Evolutionary conservation across 2,329 filamentous ascomycete species (phyloP), one percentile per base, ranked within the genome.

Genomic region (Cordyceps pruinosa): DNA sequence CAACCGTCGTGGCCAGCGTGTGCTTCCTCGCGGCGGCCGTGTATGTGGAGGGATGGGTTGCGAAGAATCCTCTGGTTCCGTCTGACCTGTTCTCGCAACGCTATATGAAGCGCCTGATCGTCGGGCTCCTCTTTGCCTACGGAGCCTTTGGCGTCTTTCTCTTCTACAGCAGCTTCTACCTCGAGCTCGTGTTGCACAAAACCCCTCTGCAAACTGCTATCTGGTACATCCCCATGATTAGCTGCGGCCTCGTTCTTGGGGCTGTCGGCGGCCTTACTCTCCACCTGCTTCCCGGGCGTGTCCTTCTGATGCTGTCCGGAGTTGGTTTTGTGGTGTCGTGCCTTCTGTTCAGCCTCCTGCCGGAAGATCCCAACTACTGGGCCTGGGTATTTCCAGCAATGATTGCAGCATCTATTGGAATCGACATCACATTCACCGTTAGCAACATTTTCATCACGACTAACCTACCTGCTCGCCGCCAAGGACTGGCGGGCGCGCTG

Each of bases 371-470:
- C 0, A 79, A 74, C 58, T 83, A 85, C 69, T 88, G 85, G 85
- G 77, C 80, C 0, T 88, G 77, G 66, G 76, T 85, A 3, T 85
- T 88, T 61, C 82, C 84, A 0, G 67, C 77, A 5, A 82, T 82
- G 80, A 69, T 83, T 7, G 80, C 78, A 58, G 79, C 77, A 15
- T 87, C 85, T 0, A 70, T 86, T 23, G 84, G 82, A 4, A 83
- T 88, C 56, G 86, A 89, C 62, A 77, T 88, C 45, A 81, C 80
- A 7, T 87, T 82, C 69, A 87, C 82, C 58, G 76, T 88, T 2
- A 78, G 83, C 32, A 87, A 85, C 60, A 79, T 88, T 53, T 88
- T 87, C 66, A 80, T 87, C 54, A 87, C 85, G 0, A 87, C 84
- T 0, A 80, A 76, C 17, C 67, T 88, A 51, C 82, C 84, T 0